Base-by-base conservation (phyloP, 1,284 basidiomycete species). In the Trichosporon sp. region DNA sequence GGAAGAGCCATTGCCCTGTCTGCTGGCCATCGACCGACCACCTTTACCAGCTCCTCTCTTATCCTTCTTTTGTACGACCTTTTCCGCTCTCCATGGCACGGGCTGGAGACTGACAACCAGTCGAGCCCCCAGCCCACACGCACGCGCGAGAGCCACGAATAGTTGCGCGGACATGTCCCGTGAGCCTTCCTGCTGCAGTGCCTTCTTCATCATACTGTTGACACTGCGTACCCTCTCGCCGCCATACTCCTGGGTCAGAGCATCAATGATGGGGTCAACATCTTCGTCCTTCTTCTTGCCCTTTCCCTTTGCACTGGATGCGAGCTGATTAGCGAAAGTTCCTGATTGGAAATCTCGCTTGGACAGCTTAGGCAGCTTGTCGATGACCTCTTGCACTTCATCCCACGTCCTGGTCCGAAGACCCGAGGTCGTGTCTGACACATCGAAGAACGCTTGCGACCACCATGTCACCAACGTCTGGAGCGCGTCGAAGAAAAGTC, bases 51-150 rank as follows among this genome's bases (percentile, higher is more conserved):
- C 73, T 5, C 73, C 74, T 1, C 58, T 49, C 52, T 68, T 57
- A 3, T 32, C 67, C 62, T 74, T 75, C 72, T 78, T 73, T 65
- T 71, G 25, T 2, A 65, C 70, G 46, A 65, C 72, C 72, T 77
- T 81, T 65, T 77, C 82, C 23, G 81, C 81, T 62, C 82, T 77
- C 92, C 92, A 96, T 2, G 91, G 90, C 13, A 97, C 87, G 60
- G 90, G 89, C 78, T 99, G 95, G 40, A 98, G 78, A 72, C 92
- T 95, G 65, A 90, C 88, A 14, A 98, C 90, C 40, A 99, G 83
- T 27, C 96, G 84, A 2, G 92, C 86, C 0, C 95, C 95, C 21
- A 99, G 88, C 13, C 89, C 89, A 9, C 97, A 84, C 4, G 89
- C 90, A 16, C 96, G 85, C 74, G 93, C 94, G 0, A 97, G 82